These are phyloP conservation scores for Annulohypoxylon nitens DNA, from an alignment of 495 filamentous ascomycete species.

Conservation along the genomic window DNA sequence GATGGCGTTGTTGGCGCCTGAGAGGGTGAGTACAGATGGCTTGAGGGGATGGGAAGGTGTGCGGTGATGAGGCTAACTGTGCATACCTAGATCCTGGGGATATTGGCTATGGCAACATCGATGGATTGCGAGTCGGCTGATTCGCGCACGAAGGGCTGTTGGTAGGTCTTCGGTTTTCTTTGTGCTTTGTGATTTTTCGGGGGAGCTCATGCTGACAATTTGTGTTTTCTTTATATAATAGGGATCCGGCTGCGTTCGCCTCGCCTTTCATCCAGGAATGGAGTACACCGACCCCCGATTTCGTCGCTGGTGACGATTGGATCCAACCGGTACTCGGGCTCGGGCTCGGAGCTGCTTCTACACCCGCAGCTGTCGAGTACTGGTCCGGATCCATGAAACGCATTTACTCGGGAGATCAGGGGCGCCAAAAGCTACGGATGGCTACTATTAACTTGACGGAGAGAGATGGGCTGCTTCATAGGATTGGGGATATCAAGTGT, in stretches of 20 bases:
- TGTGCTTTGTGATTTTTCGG: background rate
- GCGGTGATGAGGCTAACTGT: background rate
- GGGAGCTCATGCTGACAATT: background rate
- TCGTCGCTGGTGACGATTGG: slow-evolving; percentile 67
- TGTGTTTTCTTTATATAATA: background rate
- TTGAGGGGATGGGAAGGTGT: background rate
- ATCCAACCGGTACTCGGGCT: slow-evolving; percentile 68
- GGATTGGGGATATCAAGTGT: slow-evolving; percentile 68
- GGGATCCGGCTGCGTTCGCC: slow-evolving; percentile 60
- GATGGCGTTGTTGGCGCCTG: slow-evolving; percentile 71
- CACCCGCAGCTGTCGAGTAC: slow-evolving; percentile 57
- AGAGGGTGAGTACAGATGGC: slow-evolving; percentile 53
- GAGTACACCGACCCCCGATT: slow-evolving; percentile 64
- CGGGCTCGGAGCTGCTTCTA: slow-evolving; percentile 65
- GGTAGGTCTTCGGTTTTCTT: slow-evolving; percentile 50
- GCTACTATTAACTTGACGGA: slow-evolving; percentile 69
- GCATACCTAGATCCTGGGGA: slow-evolving; percentile 63
- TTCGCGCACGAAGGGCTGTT: slow-evolving; percentile 66
- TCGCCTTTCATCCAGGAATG: slow-evolving; percentile 61
- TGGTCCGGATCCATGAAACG: slow-evolving; percentile 67
- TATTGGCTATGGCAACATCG: slow-evolving; percentile 73
- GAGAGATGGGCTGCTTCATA: slow-evolving; percentile 67
- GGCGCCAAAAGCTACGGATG: slow-evolving; percentile 67
- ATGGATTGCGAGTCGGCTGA: slow-evolving; percentile 71
- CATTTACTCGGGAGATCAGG: slow-evolving; percentile 71